phyloP scores from a whole-genome alignment of 345 rosid species.

The Pseudoturritis turrita region DNA sequence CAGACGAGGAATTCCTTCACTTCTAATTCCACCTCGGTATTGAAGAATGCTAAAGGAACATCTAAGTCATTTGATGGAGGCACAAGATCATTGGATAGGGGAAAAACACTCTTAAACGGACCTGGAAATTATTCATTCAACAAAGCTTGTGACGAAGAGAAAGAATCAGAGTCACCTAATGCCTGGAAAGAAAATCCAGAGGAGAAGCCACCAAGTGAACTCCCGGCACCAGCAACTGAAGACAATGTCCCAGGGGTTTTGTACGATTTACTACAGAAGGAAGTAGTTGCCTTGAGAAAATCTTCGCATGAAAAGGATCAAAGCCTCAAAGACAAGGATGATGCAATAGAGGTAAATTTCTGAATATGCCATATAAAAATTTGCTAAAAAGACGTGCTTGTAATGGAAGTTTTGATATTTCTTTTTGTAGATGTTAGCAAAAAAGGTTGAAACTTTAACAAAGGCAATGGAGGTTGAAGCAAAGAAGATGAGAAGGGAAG shows the following conservation, averaged over 20 bases:
- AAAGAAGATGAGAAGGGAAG: conserved; percentile 99
- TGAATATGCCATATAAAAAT: conserved; percentile 5
- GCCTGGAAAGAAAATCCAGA: conserved; percentile 30
- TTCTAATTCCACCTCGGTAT: conserved; percentile 58
- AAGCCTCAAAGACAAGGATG: conserved; percentile 98
- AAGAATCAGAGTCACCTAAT: conserved; percentile 45
- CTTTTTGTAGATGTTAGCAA: conserved; percentile 75
- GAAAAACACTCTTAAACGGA: conserved; percentile 67
- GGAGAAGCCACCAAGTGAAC: conserved; percentile 51
- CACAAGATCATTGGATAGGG: conserved; percentile 83
- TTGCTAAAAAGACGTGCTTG: not conserved
- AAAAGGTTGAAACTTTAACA: conserved; percentile 88
- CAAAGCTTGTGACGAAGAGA: conserved; percentile 62
- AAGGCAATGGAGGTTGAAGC: conserved; percentile 99
- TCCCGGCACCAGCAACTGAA: conserved; percentile 31
- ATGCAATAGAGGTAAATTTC: conserved; percentile 78
- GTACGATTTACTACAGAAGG: conserved; percentile 91
- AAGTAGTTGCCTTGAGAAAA: conserved; percentile 81
- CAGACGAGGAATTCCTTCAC: conserved; percentile 42
- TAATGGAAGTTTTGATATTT: not conserved
- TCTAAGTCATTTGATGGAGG: conserved; percentile 99
- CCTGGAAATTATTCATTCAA: conserved; percentile 59
- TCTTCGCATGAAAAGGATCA: conserved; percentile 95
- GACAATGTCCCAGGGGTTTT: conserved; percentile 78
- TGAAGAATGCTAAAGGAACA: conserved; percentile 96